Evolutionary conservation across 2,329 filamentous ascomycete genomes (phyloP), one percentile per base, ranked within the genome.

Genomic region (Colletotrichum lentis): DNA sequence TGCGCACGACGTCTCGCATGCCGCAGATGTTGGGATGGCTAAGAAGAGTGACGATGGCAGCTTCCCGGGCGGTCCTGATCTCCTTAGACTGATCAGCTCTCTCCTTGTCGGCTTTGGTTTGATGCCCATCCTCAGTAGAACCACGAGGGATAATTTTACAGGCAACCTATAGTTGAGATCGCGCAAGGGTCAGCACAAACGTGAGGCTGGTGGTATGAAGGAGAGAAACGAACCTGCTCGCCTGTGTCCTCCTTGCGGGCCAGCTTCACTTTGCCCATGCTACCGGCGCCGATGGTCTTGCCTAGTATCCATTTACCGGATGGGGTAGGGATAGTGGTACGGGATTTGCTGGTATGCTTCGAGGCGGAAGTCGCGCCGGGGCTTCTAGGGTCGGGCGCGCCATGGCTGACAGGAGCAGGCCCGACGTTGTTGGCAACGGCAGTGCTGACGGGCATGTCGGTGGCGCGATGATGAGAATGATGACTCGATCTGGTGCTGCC

Each of bases 241-340:
- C 91, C 92, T 22, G 92, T 92, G 74, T 97, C 94, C 73, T 91
- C 86, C 79, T 96, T 96, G 74, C 92, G 92, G 27, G 96, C 96
- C 72, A 99, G 84, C 82, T 98, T 98, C 71, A 99, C 96, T 80
- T 98, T 98, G 72, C 96, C 96, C 96, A 99, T 99, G 79, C 95
- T 98, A 58, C 96, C 96, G 61, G 94, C 94, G 69, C 96, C 96
- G 74, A 99, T 96, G 3, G 96, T 98, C 84, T 98, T 98, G 68
- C 95, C 95, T 60, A 99, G 84, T 64, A 94, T 89, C 94, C 95
- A 99, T 83, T 94, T 93, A 66, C 96, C 96, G 14, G 94, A 94
- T 54, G 91, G 90, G 3, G 94, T 94, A 59, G 92, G 92, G 76
- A 99, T 97, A 47, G 92, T 95, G 14, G 95, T 97, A 74, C 88